Evolutionary conservation across 1,284 basidiomycete species (phyloP).

Genomic region (Pisolithus thermaeus): DNA sequence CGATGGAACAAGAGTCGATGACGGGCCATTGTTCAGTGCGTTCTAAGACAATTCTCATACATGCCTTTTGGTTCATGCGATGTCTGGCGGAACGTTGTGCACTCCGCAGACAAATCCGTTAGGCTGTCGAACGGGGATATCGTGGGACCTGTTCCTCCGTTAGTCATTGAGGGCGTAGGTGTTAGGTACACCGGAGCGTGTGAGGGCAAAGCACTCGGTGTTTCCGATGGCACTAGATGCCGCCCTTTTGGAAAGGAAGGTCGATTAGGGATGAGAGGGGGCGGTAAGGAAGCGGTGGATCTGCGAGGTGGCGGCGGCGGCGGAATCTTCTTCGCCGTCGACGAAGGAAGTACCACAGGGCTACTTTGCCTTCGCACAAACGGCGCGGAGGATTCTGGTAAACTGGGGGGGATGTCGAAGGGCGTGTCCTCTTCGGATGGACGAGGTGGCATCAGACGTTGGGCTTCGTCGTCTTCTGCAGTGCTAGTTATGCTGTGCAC

Average conservation of each 20-base stretch:
- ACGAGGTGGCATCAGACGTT: slow-evolving; percentile 25
- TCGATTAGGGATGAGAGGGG: slow-evolving; percentile 21
- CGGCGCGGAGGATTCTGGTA: slow-evolving; percentile 20
- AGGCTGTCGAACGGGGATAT: slow-evolving; percentile 29
- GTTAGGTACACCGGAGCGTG: slow-evolving; percentile 10
- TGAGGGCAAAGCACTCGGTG: background rate
- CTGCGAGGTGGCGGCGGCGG: slow-evolving; percentile 38
- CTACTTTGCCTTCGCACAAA: slow-evolving; percentile 24
- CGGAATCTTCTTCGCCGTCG: slow-evolving; percentile 25
- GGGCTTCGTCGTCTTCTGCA: slow-evolving; percentile 36
- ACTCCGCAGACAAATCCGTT: slow-evolving; percentile 19
- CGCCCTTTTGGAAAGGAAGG: background rate
- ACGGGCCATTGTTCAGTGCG: slow-evolving; percentile 11
- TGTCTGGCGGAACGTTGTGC: slow-evolving; percentile 17
- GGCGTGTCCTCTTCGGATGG: slow-evolving; percentile 13
- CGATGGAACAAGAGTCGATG: too few species aligned
- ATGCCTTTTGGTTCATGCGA: slow-evolving; percentile 15
- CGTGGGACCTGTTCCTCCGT: slow-evolving; percentile 3
- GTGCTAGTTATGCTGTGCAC: slow-evolving; percentile 39
- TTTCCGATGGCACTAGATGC: slow-evolving; percentile 5
- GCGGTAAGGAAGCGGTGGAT: slow-evolving; percentile 11
- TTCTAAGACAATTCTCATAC: slow-evolving; percentile 24
- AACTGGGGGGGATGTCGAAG: slow-evolving; percentile 8
- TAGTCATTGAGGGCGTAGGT: slow-evolving; percentile 2
- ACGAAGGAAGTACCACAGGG: slow-evolving; percentile 7